Evolutionary conservation across 306 rosid species (phyloP).

Genomic region (Dalbergia cultrata): DNA sequence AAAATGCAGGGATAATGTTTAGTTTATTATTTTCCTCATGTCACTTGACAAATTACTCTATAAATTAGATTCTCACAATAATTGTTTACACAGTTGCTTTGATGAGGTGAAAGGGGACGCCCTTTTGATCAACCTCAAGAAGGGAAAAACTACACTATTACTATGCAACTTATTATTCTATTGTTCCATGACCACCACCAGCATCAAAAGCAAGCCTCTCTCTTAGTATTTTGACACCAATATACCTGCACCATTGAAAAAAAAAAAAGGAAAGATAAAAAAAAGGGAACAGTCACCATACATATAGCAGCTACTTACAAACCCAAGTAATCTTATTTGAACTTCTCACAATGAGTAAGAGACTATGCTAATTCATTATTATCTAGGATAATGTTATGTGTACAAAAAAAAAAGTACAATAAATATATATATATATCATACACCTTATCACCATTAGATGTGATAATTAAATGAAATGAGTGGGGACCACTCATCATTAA

Average conservation of each 20-base stretch:
- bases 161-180: background rate
- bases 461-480: too few relatives aligned
- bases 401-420: too few relatives aligned
- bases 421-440: too few relatives aligned
- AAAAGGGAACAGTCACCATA: background rate
- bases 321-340: too few relatives aligned
- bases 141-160: background rate
- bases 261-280: too few relatives aligned
- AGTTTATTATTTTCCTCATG: conserved; percentile 5
- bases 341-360: too few relatives aligned
- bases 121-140: background rate
- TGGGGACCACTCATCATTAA: too few relatives aligned
- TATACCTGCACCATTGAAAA: conserved; percentile 64
- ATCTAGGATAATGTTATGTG: too few relatives aligned
- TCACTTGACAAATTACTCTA: background rate
- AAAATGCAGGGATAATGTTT: background rate
- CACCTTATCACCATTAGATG: too few relatives aligned
- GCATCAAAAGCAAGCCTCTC: conserved; percentile 60
- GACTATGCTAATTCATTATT: too few relatives aligned
- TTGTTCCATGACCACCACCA: background rate
- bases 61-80: conserved; percentile 4
- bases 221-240: conserved; percentile 69
- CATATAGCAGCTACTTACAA: background rate
- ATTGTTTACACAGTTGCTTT: background rate
- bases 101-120: background rate